Evolutionary conservation across 108 stramenopile genomes (phyloP), one percentile per base, ranked within the genome.

Genomic region (Aureococcus anophagefferens): DNA sequence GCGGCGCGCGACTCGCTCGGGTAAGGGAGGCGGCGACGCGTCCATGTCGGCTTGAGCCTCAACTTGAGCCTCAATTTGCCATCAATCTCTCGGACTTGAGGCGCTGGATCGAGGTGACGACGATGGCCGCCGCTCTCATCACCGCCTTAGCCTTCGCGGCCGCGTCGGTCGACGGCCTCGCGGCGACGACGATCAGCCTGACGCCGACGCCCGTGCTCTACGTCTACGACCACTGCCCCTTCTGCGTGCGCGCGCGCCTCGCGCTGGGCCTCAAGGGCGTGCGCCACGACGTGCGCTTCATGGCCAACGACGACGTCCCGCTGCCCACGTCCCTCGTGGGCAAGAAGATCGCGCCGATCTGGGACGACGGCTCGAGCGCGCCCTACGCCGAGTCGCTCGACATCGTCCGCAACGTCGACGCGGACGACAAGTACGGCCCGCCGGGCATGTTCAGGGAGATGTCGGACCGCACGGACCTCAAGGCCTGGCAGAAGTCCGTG

Each of bases 181-280:
- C n/a, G n/a, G n/a, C n/a, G n/a, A n/a, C n/a, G n/a, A n/a, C n/a
- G n/a, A n/a, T n/a, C n/a, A n/a, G n/a, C n/a, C n/a, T n/a, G 5
- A 33, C 33, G 62, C 0, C 28, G 11, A 28, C 89, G 18, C 95
- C 93, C 45, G 85, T 67, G 37, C 71, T 97, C 0, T 95, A 93
- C 79, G 89, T 93, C 14, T 97, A 97, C 82, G 96, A 97, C 74
- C 96, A 97, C 70, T 97, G 96, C 74, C 96, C 96, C 36, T 97
- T 93, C 75, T 97, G 96, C 75, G 93, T 94, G 30, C 91, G 96
- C 25, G 93, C 92, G 30, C 89, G 96, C 32, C 75, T 97, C 21
- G 93, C 93, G 34, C 68, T 97, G 65, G 96, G 96, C 33, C 72
- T 94, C 73, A 97, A 95, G 77, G 90, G 90, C 76, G 79, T 95